Conservation (phyloP, 139 green algal genomes). For the Asterochloris sp. region DNA sequence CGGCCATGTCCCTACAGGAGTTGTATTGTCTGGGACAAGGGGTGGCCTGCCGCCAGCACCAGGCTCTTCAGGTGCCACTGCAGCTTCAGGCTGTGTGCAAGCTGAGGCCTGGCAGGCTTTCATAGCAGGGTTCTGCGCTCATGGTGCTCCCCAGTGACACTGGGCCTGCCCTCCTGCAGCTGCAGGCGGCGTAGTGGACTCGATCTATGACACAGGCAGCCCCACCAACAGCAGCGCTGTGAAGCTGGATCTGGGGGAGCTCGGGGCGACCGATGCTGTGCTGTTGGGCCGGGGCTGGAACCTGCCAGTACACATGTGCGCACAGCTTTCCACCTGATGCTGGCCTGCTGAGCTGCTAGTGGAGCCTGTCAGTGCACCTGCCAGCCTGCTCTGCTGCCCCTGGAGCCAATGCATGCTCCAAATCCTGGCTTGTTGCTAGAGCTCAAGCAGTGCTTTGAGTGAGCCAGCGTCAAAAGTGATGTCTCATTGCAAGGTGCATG, state of each 20-base stretch:
- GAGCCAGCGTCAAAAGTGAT: too few relatives aligned
- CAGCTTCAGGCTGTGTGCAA: not conserved
- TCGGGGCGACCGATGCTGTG: slow-evolving; percentile 37
- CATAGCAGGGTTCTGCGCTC: not conserved
- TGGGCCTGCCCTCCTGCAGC: not conserved
- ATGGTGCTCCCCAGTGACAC: not conserved
- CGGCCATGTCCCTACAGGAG: too few relatives aligned
- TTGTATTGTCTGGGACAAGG: too few relatives aligned
- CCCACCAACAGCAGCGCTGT: not conserved
- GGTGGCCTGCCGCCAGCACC: too few relatives aligned
- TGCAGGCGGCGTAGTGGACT: not conserved
- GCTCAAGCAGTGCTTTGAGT: too few relatives aligned
- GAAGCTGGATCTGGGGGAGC: slow-evolving; percentile 16
- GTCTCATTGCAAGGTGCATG: too few relatives aligned
- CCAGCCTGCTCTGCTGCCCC: not conserved
- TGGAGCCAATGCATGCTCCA: too few relatives aligned
- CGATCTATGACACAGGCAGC: not conserved
- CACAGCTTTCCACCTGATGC: not conserved
- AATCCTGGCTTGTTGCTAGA: too few relatives aligned
- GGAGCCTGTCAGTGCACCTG: not conserved
- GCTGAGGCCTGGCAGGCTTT: not conserved
- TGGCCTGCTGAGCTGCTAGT: not conserved
- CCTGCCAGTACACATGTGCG: slow-evolving; percentile 39
- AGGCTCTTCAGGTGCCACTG: too few relatives aligned
- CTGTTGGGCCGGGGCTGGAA: slow-evolving; percentile 34